Base-by-base conservation (phyloP, 2,329 filamentous ascomycete genomes). In the Ascochyta viciae-villosae region DNA sequence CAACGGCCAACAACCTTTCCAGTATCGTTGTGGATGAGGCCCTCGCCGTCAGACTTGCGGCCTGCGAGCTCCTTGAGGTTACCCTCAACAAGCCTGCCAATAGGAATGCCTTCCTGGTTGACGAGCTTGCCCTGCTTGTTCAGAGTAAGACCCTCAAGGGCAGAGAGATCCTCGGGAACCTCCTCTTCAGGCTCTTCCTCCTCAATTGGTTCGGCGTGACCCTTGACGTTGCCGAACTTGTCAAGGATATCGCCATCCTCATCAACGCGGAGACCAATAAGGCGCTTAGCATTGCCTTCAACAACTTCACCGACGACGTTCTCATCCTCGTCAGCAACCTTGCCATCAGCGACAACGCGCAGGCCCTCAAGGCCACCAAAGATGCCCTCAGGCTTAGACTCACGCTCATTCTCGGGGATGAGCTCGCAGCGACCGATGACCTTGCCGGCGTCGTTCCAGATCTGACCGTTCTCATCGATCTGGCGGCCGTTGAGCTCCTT, bases 401-500 rank as follows among this genome's bases (percentile, higher is more conserved):
- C 80, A 46, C 80, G 80, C 78, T 91, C 87, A 8, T 87, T 82
- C 66, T 88, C 86, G 22, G 88, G 81, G 33, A 91, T 86, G 26
- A 90, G 78, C 67, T 91, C 87, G 41, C 86, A 86, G 53, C 82
- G 83, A 58, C 89, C 89, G 55, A 91, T 83, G 42, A 90, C 79
- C 54, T 89, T 86, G 41, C 89, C 89, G n/a, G 82, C 84, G 71
- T 91, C 89, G 69, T 88, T 89, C 77, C 87, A 85, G 62, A 91
- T 84, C 67, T 89, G 85, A 33, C 89, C 89, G 27, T 90, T 78
- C 74, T 87, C 89, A 72, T 91, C 87, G 66, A 87, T 87, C 83
- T 89, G 88, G 67, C 85, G 86, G 26, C 89, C 89, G 9, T 86
- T 76, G 38, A 91, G 82, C 50, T 83, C 81, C 73, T 85, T 84